Conservation (phyloP, 2,329 filamentous ascomycete species). For the Alternaria dauci region DNA sequence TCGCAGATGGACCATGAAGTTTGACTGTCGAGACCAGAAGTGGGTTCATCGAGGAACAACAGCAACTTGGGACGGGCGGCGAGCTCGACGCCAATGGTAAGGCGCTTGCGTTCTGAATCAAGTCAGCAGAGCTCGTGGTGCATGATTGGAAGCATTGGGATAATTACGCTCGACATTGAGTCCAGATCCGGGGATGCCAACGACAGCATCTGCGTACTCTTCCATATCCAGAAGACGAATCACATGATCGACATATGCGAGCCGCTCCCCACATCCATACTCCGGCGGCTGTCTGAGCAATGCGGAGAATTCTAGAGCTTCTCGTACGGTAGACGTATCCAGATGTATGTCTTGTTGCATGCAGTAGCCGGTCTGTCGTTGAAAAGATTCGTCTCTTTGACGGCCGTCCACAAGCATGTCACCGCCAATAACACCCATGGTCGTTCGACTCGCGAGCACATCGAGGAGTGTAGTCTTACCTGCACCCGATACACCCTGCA, state of each 20-base stretch:
- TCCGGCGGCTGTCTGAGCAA: slow-evolving; percentile 63
- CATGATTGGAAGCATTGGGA: slow-evolving; percentile 11
- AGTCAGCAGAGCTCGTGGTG: background rate
- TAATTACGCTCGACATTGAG: slow-evolving; percentile 55
- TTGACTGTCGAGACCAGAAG: background rate
- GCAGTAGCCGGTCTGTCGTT: slow-evolving; percentile 71
- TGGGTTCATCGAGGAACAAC: background rate
- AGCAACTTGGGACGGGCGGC: background rate
- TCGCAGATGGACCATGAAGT: background rate
- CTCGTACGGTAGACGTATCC: slow-evolving; percentile 65
- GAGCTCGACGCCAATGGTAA: background rate
- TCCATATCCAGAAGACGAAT: slow-evolving; percentile 89
- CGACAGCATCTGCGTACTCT: slow-evolving; percentile 27
- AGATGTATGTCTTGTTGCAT: slow-evolving; percentile 70
- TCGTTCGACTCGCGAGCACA: slow-evolving; percentile 76
- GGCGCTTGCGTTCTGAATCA: slow-evolving; percentile 11
- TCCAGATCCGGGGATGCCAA: slow-evolving; percentile 26
- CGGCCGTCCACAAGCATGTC: slow-evolving; percentile 75
- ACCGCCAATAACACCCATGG: slow-evolving; percentile 80
- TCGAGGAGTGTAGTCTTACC: slow-evolving; percentile 90
- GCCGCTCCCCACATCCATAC: slow-evolving; percentile 21
- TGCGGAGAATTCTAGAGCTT: slow-evolving; percentile 81
- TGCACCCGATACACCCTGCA: slow-evolving; percentile 62
- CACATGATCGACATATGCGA: slow-evolving; percentile 73
- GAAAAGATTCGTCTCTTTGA: slow-evolving; percentile 72